Evolutionary conservation across 1,139 yeast genomes (phyloP).

Genomic region (Komagataea norvegica): DNA sequence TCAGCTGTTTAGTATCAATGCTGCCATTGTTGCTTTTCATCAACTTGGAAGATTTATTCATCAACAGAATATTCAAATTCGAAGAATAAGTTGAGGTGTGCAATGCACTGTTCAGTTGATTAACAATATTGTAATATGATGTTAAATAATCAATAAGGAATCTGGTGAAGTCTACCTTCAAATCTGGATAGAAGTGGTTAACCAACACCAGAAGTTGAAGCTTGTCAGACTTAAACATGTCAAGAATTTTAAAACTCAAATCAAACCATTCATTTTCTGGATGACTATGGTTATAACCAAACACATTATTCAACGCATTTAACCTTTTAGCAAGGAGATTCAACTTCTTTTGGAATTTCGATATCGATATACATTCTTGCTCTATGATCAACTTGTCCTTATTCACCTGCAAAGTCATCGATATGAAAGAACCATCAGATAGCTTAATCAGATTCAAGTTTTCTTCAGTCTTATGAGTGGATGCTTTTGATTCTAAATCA

Average conservation of each 20-base stretch:
- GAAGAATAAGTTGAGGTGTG: conserved; percentile 23
- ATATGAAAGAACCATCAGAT: conserved; percentile 21
- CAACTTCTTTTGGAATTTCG: conserved; percentile 16
- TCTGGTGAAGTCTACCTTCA: conserved; percentile 9
- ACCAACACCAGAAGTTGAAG: conserved; percentile 17
- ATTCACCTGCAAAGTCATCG: conserved; percentile 14
- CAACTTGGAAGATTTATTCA: conserved; percentile 4
- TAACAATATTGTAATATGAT: conserved; percentile 23
- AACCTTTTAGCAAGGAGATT: conserved; percentile 10
- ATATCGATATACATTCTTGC: conserved; percentile 10
- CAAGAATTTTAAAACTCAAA: conserved; percentile 13
- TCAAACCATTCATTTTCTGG: conserved; percentile 14
- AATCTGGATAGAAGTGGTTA: conserved; percentile 18
- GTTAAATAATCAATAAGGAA: conserved; percentile 20
- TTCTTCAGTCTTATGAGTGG: too few relatives aligned
- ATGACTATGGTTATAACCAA: neutral
- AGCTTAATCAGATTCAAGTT: conserved; percentile 20
- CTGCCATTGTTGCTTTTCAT: conserved; percentile 2
- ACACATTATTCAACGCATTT: conserved; percentile 1
- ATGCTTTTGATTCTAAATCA: conserved; percentile 5
- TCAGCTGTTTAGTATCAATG: conserved; percentile 2
- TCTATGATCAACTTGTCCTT: conserved; percentile 4
- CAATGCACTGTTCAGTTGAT: conserved; percentile 17
- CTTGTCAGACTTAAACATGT: conserved; percentile 18
- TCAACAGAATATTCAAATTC: conserved; percentile 5